Base-by-base conservation (phyloP, 768 basidiomycete genomes). In the Phaeotremella fagi region DNA sequence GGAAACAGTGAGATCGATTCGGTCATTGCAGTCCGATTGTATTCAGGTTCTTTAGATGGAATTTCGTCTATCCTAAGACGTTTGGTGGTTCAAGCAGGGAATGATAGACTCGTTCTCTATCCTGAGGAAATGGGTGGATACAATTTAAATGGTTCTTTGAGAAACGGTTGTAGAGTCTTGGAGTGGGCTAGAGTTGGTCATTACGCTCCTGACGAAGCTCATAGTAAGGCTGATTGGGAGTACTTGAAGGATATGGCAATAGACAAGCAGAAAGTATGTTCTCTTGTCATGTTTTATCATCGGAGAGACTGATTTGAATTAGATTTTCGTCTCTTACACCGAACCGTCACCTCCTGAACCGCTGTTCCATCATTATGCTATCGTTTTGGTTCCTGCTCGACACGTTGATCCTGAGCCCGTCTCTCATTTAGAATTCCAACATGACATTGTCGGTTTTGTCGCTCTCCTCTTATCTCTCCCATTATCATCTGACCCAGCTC, bases 141-240 rank as follows among this genome's bases (percentile, higher is more conserved):
- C 45, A 44, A 44, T n/a, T 18, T 59, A 25, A 23, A 24, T 9
- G 52, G 53, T 7, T 47, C 42, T 0, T 6, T 57, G 3, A n/a
- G 38, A 18, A n/a, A 16, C n/a, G 60, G 55, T 1, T 55, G 55
- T 2, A 53, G 24, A n/a, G 24, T 57, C 15, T 20, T 54, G 14
- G 53, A 61, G 36, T 61, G 60, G 60, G 55, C 52, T 3, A 56
- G 43, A 38, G 50, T 45, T 12, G 26, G 20, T 7, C 35, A 48
- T 23, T n/a, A 22, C 2, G 28, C 35, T 31, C 15, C 45, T 3
- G 27, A 24, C 16, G 42, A 33, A 22, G 18, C 20, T 3, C 12
- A 6, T 9, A 20, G 11, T 18, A 3, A n/a, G 4, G 26, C 27
- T n/a, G 49, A 45, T 4, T 57, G 55, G 55, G 55, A 51, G 15